A percentile compares a stretch with the other conserved stretches of the same genome.
phyloP scores from a whole-genome alignment of 2,329 filamentous ascomycete genomes.

The Zymoseptoria crescenta region DNA sequence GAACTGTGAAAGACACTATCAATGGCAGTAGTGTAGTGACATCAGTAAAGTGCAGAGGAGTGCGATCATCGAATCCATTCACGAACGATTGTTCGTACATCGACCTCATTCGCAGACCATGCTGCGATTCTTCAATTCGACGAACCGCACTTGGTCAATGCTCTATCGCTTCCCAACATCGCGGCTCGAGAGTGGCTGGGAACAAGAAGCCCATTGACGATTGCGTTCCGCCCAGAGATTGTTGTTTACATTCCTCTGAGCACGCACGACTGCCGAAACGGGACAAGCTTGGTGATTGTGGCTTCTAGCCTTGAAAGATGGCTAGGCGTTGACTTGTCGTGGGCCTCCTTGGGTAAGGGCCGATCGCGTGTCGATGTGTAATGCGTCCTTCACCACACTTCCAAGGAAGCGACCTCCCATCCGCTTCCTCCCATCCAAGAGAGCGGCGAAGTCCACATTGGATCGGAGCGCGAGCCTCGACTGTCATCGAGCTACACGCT shows the following conservation, averaged over 20 bases:
- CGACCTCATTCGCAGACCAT: not conserved
- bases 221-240: not conserved
- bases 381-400: too few species aligned
- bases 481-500: not conserved
- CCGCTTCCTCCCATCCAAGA: too few species aligned
- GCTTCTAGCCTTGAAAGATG: too few species aligned
- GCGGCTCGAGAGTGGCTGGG: not conserved
- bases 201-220: not conserved
- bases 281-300: too few species aligned
- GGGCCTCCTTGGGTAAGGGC: too few species aligned
- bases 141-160: not conserved
- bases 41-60: too few species aligned
- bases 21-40: not conserved
- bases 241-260: not conserved
- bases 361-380: too few species aligned
- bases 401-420: too few species aligned
- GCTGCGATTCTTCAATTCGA: not conserved
- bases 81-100: not conserved
- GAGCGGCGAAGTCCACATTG: too few species aligned
- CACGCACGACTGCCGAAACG: not conserved
- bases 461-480: too few species aligned
- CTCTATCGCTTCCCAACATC: not conserved
- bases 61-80: too few species aligned
- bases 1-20: not conserved
- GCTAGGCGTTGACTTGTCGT: too few species aligned